phyloP scores from a whole-genome alignment of 2,329 filamentous ascomycete genomes.

The Colletotrichum somersetense region DNA sequence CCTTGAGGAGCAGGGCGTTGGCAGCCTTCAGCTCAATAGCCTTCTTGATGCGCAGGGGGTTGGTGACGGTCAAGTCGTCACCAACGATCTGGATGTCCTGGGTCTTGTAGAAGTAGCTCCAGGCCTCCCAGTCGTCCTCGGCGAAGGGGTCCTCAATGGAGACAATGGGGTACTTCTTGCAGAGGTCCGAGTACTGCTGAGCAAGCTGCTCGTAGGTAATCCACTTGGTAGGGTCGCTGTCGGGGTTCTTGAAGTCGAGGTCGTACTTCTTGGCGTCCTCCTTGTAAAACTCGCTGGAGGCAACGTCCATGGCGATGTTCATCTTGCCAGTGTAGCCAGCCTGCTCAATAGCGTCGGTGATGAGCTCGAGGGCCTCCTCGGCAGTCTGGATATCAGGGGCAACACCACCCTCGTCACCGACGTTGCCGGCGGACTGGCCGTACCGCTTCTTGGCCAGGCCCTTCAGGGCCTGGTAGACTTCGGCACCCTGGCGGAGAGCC shows the following conservation, averaged over 20 bases:
- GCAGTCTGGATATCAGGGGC: conserved; percentile 98
- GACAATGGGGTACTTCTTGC: conserved; percentile 97
- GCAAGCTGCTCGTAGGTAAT: conserved; percentile 98
- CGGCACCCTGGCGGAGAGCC: conserved; percentile 94
- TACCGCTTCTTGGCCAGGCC: conserved; percentile 98
- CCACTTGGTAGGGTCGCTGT: conserved; percentile 96
- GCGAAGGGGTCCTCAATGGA: conserved; percentile 99
- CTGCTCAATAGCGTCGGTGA: conserved; percentile 92
- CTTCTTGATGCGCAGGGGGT: conserved; percentile 99
- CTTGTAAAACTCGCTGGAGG: conserved; percentile 99
- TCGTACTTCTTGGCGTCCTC: conserved; percentile 98
- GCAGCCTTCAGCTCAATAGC: conserved; percentile 99
- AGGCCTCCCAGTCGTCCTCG: conserved; percentile 99
- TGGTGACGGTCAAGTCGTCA: conserved; percentile 99
- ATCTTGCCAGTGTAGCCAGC: conserved; percentile 96
- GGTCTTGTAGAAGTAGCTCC: conserved; percentile 99
- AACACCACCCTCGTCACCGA: conserved; percentile 99
- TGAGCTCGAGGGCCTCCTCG: conserved; percentile 96
- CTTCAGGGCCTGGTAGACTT: conserved; percentile 99
- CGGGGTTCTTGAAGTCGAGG: conserved; percentile 99
- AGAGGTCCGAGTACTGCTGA: conserved; percentile 87
- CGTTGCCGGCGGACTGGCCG: conserved; percentile 97
- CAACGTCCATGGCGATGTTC: conserved; percentile 99
- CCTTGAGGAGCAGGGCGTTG: conserved; percentile 98
- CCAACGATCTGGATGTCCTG: conserved; percentile 98